Conservation (phyloP, 2,329 filamentous ascomycete species). For the Exophiala xenobiotica region DNA sequence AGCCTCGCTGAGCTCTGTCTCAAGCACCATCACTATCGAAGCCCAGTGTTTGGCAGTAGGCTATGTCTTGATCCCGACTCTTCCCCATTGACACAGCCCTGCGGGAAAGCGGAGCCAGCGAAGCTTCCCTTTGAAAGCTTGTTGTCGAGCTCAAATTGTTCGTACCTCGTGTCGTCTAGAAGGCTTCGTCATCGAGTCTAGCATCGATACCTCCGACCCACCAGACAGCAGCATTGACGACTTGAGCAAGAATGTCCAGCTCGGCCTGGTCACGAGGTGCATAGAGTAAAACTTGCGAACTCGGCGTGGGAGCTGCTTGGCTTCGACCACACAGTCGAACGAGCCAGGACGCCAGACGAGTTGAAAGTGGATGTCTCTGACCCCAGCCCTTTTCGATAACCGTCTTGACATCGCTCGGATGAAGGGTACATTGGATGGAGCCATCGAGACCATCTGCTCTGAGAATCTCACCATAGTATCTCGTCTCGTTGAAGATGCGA, state of each 20-base stretch:
- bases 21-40: too few species aligned
- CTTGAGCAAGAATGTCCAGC: slow-evolving; percentile 34
- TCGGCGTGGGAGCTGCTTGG: slow-evolving; percentile 1
- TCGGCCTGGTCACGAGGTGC: slow-evolving; percentile 37
- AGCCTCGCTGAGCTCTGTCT: too few species aligned
- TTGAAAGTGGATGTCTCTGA: slow-evolving; percentile 57
- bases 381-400: slow-evolving; percentile 78
- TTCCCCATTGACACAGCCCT: too few species aligned
- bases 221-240: slow-evolving; percentile 36
- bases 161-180: too few species aligned
- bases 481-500: slow-evolving; percentile 21
- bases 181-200: slow-evolving; percentile 14
- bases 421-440: slow-evolving; percentile 47
- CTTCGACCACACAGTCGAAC: neutral
- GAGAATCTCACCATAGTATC: slow-evolving; percentile 26
- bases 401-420: slow-evolving; percentile 71
- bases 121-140: too few species aligned
- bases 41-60: too few species aligned
- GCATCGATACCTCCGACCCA: slow-evolving; percentile 26
- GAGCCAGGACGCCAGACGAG: slow-evolving; percentile 15
- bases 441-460: slow-evolving; percentile 11
- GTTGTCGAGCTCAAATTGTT: too few species aligned
- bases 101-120: neutral
- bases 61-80: too few species aligned
- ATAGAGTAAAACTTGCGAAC: slow-evolving; percentile 34